These are phyloP conservation scores for Colletotrichum limetticola DNA, from an alignment of 2,329 filamentous ascomycete species.

Conservation along the genomic window DNA sequence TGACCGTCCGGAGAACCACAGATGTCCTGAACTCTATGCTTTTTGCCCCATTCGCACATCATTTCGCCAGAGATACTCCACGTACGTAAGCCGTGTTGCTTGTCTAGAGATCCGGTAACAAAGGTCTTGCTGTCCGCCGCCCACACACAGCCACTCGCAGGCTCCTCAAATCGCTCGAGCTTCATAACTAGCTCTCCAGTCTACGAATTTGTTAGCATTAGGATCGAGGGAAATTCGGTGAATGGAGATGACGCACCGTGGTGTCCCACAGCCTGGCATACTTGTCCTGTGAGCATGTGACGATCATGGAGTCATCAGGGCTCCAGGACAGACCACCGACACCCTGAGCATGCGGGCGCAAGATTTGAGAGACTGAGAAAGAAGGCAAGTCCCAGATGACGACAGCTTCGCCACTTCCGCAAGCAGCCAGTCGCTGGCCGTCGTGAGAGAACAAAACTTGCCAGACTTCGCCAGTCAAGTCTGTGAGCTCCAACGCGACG, in stretches of 20 bases:
- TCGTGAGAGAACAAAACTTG: constrained; percentile 91
- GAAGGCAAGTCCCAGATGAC: constrained; percentile 83
- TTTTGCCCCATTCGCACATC: constrained; percentile 73
- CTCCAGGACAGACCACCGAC: constrained; percentile 91
- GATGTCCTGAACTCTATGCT: constrained; percentile 84
- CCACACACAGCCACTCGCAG: constrained; percentile 93
- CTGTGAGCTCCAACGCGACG: constrained; percentile 74
- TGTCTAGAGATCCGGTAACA: constrained; percentile 81
- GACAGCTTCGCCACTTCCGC: constrained; percentile 79
- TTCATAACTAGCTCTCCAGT: constrained; percentile 71
- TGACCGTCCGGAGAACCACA: constrained; percentile 84
- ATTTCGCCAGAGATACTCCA: constrained; percentile 74
- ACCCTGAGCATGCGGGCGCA: constrained; percentile 75
- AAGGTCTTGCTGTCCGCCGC: constrained; percentile 80
- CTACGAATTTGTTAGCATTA: constrained; percentile 49
- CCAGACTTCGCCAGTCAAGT: constrained; percentile 89
- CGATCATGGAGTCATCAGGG: constrained; percentile 86
- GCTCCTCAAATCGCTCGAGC: constrained; percentile 79
- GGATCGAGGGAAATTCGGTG: background rate
- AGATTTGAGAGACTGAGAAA: constrained; percentile 71
- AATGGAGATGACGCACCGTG: constrained; percentile 60
- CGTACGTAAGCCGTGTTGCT: constrained; percentile 72
- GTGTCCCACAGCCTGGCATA: constrained; percentile 81
- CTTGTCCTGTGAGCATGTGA: constrained; percentile 83
- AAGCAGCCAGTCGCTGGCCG: constrained; percentile 83